phyloP scores from a whole-genome alignment of 2,329 filamentous ascomycete genomes.

The Penicillium capsulatum region DNA sequence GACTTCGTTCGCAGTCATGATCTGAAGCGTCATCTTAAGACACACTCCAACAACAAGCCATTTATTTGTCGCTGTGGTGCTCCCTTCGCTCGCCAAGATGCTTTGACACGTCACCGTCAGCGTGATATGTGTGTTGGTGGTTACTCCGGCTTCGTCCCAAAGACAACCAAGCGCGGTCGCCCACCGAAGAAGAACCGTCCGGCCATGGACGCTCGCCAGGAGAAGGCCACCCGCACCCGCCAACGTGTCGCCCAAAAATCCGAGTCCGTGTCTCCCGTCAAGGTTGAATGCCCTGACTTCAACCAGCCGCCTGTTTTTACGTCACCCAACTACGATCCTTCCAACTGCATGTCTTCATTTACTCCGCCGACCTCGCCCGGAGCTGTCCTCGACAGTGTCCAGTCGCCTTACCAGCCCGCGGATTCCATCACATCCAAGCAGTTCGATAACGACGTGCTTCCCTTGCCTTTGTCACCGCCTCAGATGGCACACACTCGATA shows the following conservation, averaged over 20 bases:
- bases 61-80: conserved; percentile 93
- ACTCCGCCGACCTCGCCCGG: conserved; percentile 48
- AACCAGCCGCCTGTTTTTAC: conserved; percentile 36
- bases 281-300: conserved; percentile 22
- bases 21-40: conserved; percentile 94
- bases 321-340: conserved; percentile 43
- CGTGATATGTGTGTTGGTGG: conserved; percentile 95
- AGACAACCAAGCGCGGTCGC: conserved; percentile 62
- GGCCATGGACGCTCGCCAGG: conserved; percentile 54
- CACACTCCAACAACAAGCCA: conserved; percentile 92
- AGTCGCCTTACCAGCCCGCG: conserved; percentile 34
- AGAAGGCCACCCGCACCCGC: conserved; percentile 55
- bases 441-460: conserved; percentile 37
- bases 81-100: conserved; percentile 91
- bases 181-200: conserved; percentile 58
- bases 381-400: conserved; percentile 36
- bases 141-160: conserved; percentile 73
- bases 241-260: conserved; percentile 37
- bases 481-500: conserved; percentile 22
- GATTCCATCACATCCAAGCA: conserved; percentile 38
- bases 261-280: conserved; percentile 28
- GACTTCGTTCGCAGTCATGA: conserved; percentile 97
- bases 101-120: conserved; percentile 87
- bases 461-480: conserved; percentile 33
- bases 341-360: conserved; percentile 43